Evolutionary conservation across 1,139 yeast genomes (phyloP).

Genomic region (Saccharomycopsis phalli): DNA sequence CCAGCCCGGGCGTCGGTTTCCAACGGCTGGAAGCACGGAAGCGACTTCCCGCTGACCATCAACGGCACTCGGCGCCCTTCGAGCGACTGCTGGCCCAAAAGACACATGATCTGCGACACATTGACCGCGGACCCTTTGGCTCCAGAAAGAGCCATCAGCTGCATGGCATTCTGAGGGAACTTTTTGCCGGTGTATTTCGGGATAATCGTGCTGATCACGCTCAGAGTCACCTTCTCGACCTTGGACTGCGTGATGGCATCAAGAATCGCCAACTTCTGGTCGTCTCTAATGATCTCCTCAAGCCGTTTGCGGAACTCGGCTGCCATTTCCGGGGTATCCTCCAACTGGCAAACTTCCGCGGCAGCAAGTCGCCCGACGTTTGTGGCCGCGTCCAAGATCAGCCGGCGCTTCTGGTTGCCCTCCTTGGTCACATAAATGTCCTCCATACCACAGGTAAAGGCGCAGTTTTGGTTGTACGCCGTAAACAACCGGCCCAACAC

Average conservation of each 20-base stretch:
- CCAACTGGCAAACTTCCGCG: slow-evolving; percentile 84
- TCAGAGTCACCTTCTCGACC: slow-evolving; percentile 85
- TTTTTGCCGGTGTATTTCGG: slow-evolving; percentile 94
- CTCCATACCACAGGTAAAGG: slow-evolving; percentile 99
- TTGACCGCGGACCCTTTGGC: slow-evolving; percentile 98
- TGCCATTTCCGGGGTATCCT: slow-evolving; percentile 47
- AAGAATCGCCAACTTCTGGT: slow-evolving; percentile 79
- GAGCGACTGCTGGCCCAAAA: slow-evolving; percentile 96
- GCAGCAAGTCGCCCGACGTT: slow-evolving; percentile 91
- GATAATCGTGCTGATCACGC: slow-evolving; percentile 88
- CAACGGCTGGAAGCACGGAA: slow-evolving; percentile 93
- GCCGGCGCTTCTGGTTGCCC: slow-evolving; percentile 85
- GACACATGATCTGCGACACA: slow-evolving; percentile 98
- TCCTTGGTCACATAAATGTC: slow-evolving; percentile 86
- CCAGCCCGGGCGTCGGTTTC: slow-evolving; percentile 98
- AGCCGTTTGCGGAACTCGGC: slow-evolving; percentile 79
- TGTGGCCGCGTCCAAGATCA: slow-evolving; percentile 64
- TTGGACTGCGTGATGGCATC: slow-evolving; percentile 96
- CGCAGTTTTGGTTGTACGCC: slow-evolving; percentile 83
- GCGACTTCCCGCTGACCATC: slow-evolving; percentile 96
- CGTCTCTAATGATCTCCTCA: slow-evolving; percentile 93
- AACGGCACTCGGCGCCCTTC: slow-evolving; percentile 99
- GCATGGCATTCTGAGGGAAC: slow-evolving; percentile 96
- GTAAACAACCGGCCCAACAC: slow-evolving; percentile 93
- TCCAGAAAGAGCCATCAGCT: slow-evolving; percentile 97